Evolutionary conservation across 163 green algal genomes (phyloP), one percentile per base, ranked within the genome.

Genomic region (Coccomyxa subellipsoidea): DNA sequence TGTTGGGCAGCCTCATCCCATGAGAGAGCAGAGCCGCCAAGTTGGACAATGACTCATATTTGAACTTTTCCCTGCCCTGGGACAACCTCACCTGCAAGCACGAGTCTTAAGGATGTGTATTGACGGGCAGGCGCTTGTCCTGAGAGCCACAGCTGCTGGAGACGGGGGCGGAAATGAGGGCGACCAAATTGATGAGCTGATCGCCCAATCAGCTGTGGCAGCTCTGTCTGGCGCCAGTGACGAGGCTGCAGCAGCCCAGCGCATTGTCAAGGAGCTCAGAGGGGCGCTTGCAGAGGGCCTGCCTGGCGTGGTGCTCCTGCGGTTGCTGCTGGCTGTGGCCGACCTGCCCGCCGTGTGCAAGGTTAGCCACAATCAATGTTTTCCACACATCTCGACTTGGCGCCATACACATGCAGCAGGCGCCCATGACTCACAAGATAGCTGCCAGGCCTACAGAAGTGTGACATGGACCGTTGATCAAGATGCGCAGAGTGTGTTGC

Each of bases 41-140:
- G n/a, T n/a, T n/a, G n/a, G n/a, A n/a, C n/a, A n/a, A n/a, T n/a
- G n/a, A n/a, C n/a, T n/a, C n/a, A n/a, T n/a, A n/a, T n/a, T n/a
- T n/a, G 34, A 10, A 34, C 72, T 27, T 7, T 40, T 8, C 32
- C 32, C 8, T n/a, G 34, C 10, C 10, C 32, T 8, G 72, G 31
- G 31, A 29, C 9, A n/a, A 34, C 32, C 32, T 78, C 18, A n/a
- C 72, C 29, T 38, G 69, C 47, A n/a, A 6, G 25, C 5, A 66
- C 0, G 7, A n/a, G 36, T 37, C 7, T 37, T 36, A 27, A 36
- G 6, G 73, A 12, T 66, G 73, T 59, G 47, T 59, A 59, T 18
- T 73, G 32, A 37, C 40, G 37, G 40, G 40, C 76, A 81, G 76
- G 76, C 76, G 9, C 29, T 81, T 9, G 39, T 81, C 27, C 29